Base-by-base conservation (phyloP, 2,329 filamentous ascomycete genomes). In the Drechslera avenae region DNA sequence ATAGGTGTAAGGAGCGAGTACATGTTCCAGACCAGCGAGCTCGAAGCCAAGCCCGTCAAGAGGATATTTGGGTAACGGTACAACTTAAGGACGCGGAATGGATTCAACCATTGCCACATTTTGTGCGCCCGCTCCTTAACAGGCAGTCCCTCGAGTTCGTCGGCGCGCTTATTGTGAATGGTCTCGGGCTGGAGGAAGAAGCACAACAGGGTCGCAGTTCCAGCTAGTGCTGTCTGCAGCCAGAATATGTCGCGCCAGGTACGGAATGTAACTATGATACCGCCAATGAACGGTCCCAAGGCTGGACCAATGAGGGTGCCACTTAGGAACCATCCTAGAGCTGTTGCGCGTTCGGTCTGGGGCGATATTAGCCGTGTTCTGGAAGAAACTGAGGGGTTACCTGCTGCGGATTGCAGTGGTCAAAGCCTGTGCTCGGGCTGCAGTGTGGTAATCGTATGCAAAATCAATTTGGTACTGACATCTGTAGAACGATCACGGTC, bases 241-340 rank as follows among this genome's bases (percentile, higher is more conserved):
- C 87, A 91, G 75, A 91, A 91, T 45, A 91, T 90, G 34, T 83
- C 82, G 14, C 87, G 80, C 89, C 89, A 93, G 2, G 80, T 82
- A 5, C 80, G 79, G 71, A 85, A 91, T 0, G 88, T 91, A 13
- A 91, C 87, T 42, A 93, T 89, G 36, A 91, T 85, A 18, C 88
- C 89, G 46, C 89, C 84, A 8, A 91, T 77, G 62, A 90, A 88
- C 0, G 84, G 83, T 1, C 88, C 69, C 21, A 73, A 34, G 5
- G 70, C 68, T 5, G 89, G 88, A 0, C 88, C 89, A 37, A 90
- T 83, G 0, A 91, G 76, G 0, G 86, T 89, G 0, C 88, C 88
- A 0, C 81, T 84, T 32, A 90, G 70, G 62, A 90, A 90, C 85
- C 86, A 91, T 1, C 86, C 85, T 9, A 90, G 81, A 2, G 87